Evolutionary conservation across 176 grass and related monocot species (phyloP).

Genomic region (Chloris gayana): DNA sequence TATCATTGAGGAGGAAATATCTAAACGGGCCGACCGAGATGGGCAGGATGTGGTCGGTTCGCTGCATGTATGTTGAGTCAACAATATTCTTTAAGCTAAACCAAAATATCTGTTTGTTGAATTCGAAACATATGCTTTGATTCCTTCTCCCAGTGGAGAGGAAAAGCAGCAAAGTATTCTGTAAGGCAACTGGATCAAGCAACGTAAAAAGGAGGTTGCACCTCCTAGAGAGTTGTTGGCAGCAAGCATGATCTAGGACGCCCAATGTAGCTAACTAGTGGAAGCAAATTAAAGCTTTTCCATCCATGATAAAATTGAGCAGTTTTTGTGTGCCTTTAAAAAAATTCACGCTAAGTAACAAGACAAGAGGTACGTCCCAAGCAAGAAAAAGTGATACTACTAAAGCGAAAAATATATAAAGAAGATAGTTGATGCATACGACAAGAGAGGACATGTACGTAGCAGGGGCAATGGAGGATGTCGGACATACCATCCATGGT

Average conservation of each 20-base stretch:
- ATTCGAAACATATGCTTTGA: neutral
- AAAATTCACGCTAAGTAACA: too few species aligned
- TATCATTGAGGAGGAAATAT: neutral
- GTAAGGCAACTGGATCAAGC: neutral
- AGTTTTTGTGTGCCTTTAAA: neutral
- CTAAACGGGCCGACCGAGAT: neutral
- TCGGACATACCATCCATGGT: constrained; percentile 67
- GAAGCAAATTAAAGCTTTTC: too few species aligned
- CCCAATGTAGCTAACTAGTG: too few species aligned
- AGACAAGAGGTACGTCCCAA: too few species aligned
- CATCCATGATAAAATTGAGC: neutral
- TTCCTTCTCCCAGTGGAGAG: neutral
- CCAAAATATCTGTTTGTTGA: neutral
- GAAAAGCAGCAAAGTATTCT: neutral
- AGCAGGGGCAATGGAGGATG: too few species aligned
- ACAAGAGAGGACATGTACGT: too few species aligned
- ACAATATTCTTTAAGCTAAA: neutral
- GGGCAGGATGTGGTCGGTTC: neutral
- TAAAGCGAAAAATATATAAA: neutral
- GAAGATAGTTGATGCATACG: too few species aligned
- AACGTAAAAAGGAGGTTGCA: neutral
- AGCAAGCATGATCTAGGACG: neutral
- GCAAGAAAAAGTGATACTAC: neutral
- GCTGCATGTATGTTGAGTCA: neutral
- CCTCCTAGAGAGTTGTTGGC: too few species aligned